Conservation (phyloP, 2,329 filamentous ascomycete genomes). For the Fusarium annulatum region DNA sequence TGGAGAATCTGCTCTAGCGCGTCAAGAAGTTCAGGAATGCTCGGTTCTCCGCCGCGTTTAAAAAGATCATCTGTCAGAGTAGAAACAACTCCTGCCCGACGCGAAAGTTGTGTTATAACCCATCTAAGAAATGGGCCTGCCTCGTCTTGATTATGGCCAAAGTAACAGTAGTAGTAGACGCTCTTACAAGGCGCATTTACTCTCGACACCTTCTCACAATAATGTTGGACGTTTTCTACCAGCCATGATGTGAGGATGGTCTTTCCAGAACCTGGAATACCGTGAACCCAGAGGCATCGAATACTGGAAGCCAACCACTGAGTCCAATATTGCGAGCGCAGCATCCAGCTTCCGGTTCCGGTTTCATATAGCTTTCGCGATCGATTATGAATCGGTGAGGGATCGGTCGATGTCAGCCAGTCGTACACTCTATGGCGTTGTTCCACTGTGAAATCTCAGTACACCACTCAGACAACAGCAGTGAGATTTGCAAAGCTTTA, state of each 20-base stretch:
- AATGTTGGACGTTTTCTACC: fast-evolving
- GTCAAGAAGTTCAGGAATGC: fast-evolving
- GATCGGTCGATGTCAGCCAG: neutral
- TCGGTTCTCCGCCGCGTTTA: fast-evolving
- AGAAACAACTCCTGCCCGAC: fast-evolving
- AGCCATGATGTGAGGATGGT: fast-evolving
- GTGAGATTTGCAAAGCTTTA: too few species aligned
- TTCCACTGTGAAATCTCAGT: neutral
- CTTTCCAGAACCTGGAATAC: neutral
- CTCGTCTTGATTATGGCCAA: neutral
- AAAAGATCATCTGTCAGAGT: fast-evolving
- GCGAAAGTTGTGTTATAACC: neutral
- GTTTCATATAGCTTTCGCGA: neutral
- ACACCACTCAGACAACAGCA: too few species aligned
- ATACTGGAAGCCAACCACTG: fast-evolving
- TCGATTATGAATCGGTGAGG: neutral
- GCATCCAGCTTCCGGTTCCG: neutral
- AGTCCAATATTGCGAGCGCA: neutral
- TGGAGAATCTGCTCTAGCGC: fast-evolving
- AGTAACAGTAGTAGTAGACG: neutral
- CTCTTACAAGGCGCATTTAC: neutral
- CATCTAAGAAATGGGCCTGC: neutral
- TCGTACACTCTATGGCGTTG: fast-evolving
- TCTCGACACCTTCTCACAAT: fast-evolving
- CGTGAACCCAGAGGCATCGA: neutral